These are phyloP conservation scores for Lichenothelia convexa DNA, from an alignment of 495 filamentous ascomycete genomes.

Conservation along the genomic window DNA sequence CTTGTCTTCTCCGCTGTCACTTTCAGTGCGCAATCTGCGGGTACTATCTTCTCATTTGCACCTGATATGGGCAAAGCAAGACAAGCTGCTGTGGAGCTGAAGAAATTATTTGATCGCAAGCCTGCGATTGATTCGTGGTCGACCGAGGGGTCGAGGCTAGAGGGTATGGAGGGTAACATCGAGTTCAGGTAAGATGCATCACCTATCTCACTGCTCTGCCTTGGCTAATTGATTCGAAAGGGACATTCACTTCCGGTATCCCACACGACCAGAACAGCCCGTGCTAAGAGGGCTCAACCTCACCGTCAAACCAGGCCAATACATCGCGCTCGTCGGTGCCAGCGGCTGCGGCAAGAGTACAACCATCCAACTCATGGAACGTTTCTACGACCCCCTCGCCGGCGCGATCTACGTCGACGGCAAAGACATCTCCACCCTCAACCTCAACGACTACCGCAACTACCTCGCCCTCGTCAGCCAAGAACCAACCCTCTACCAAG, in stretches of 20 bases:
- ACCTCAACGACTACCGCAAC: constrained; percentile 59
- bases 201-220: too few species aligned
- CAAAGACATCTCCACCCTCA: constrained; percentile 52
- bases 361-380: constrained; percentile 39
- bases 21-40: constrained; percentile 69
- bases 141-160: constrained; percentile 40
- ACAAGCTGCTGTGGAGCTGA: constrained; percentile 56
- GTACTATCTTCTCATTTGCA: constrained; percentile 73
- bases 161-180: constrained; percentile 39
- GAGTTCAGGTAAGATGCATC: too few species aligned
- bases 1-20: constrained; percentile 63
- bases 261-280: constrained; percentile 49
- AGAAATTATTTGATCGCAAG: constrained; percentile 57
- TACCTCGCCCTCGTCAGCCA: constrained; percentile 69
- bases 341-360: constrained; percentile 45
- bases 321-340: constrained; percentile 40
- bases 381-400: constrained; percentile 51
- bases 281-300: constrained; percentile 26
- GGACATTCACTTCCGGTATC: constrained; percentile 37
- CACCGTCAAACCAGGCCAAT: constrained; percentile 36
- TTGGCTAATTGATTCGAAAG: too few species aligned
- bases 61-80: constrained; percentile 80
- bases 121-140: constrained; percentile 77
- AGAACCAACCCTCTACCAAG: constrained; percentile 75
- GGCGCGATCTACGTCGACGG: constrained; percentile 59